Evolutionary conservation across 805 yeast species (phyloP).

Genomic region (Komagataella kurtzmanii): DNA sequence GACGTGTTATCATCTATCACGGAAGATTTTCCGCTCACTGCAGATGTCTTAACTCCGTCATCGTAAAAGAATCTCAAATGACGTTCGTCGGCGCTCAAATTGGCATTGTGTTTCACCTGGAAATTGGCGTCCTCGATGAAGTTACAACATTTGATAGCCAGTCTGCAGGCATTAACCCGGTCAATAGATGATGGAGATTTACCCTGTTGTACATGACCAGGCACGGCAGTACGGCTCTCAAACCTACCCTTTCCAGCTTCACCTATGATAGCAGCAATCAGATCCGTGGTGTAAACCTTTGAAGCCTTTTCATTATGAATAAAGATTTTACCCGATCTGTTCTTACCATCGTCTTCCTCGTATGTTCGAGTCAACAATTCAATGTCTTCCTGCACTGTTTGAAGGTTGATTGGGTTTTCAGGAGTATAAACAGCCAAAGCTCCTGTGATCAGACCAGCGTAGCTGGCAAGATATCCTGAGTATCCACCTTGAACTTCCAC

Average conservation of each 20-base stretch:
- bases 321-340: conserved; percentile 56
- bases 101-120: neutral
- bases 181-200: conserved; percentile 68
- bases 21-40: conserved; percentile 22
- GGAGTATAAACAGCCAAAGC: conserved; percentile 69
- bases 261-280: conserved; percentile 57
- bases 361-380: conserved; percentile 45
- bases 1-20: conserved; percentile 20
- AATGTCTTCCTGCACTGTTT: conserved; percentile 33
- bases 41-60: conserved; percentile 32
- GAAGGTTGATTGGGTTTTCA: conserved; percentile 48
- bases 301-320: conserved; percentile 58
- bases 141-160: conserved; percentile 55
- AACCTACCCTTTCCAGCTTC: conserved; percentile 53
- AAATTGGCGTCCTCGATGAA: conserved; percentile 38
- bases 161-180: conserved; percentile 60
- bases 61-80: conserved; percentile 37
- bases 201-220: conserved; percentile 85
- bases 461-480: conserved; percentile 66
- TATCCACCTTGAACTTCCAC: conserved; percentile 83
- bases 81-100: neutral
- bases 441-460: conserved; percentile 56
- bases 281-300: conserved; percentile 50
- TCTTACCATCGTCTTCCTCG: conserved; percentile 47
- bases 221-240: conserved; percentile 69